Evolutionary conservation across 495 filamentous ascomycete species (phyloP).

Genomic region (Penicillium pancosmium): DNA sequence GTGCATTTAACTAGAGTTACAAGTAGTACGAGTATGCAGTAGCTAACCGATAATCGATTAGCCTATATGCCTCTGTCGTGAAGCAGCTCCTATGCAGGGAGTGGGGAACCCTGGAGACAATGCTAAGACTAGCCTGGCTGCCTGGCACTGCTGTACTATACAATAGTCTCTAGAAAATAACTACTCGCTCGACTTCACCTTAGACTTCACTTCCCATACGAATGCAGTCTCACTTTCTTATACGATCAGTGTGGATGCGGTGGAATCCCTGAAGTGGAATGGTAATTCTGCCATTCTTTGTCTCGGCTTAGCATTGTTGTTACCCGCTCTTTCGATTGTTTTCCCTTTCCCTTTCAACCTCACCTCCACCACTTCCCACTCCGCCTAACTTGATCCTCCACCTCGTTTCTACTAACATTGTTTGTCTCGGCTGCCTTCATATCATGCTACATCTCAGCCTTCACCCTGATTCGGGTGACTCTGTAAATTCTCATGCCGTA

Average conservation of each 20-base stretch:
- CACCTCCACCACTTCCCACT: not conserved
- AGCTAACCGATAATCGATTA: too few species aligned
- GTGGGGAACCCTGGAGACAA: too few species aligned
- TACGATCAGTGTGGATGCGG: not conserved
- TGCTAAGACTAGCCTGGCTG: too few species aligned
- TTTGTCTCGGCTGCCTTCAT: slow-evolving; percentile 32
- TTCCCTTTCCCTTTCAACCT: not conserved
- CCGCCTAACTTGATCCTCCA: not conserved
- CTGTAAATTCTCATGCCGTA: not conserved
- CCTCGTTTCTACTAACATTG: slow-evolving; percentile 15
- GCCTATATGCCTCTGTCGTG: too few species aligned
- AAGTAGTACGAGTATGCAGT: too few species aligned
- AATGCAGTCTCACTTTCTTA: not conserved
- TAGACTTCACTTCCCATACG: too few species aligned
- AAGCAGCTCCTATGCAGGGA: too few species aligned
- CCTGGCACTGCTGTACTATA: too few species aligned
- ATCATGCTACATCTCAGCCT: slow-evolving; percentile 12
- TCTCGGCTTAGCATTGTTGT: slow-evolving; percentile 27
- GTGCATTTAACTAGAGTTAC: too few species aligned
- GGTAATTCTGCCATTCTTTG: not conserved
- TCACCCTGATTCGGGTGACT: not conserved
- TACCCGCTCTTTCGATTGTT: not conserved
- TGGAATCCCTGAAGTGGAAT: too few species aligned
- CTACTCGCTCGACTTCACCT: too few species aligned
- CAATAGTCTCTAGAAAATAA: too few species aligned